These are phyloP conservation scores for Mycena leptocephala DNA, from an alignment of 768 basidiomycete genomes.

Conservation along the genomic window DNA sequence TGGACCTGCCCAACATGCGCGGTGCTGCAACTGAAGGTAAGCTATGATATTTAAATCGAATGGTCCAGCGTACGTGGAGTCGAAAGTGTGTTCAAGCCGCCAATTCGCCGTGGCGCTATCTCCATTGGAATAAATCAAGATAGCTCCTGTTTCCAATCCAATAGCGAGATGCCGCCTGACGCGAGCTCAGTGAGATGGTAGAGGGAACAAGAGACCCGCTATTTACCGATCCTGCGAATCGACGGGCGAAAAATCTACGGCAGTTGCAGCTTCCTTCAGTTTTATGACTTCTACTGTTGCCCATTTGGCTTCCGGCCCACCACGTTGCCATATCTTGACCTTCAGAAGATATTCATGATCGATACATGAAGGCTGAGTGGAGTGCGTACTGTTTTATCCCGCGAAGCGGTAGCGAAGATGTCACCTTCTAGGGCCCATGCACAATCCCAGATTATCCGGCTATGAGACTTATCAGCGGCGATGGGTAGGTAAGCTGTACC, in stretches of 20 bases:
- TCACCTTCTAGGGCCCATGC: constrained; percentile 86
- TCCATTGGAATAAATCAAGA: constrained; percentile 72
- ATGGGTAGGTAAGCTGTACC: constrained; percentile 72
- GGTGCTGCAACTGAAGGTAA: constrained; percentile 57
- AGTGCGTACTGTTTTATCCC: constrained; percentile 91
- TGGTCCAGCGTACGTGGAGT: constrained; percentile 62
- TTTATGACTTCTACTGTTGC: constrained; percentile 73
- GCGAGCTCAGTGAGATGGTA: constrained; percentile 8
- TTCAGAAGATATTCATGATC: constrained; percentile 45
- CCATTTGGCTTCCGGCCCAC: constrained; percentile 66
- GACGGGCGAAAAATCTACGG: constrained; percentile 75
- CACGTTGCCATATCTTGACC: constrained; percentile 88
- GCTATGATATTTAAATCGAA: background rate
- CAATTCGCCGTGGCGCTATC: constrained; percentile 57
- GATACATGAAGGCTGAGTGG: background rate
- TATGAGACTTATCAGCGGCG: constrained; percentile 87
- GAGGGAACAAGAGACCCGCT: background rate
- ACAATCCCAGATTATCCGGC: constrained; percentile 96
- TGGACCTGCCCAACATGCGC: constrained; percentile 88
- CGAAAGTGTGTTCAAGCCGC: constrained; percentile 62
- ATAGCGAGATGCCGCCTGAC: constrained; percentile 77
- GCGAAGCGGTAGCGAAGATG: constrained; percentile 92
- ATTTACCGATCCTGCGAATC: constrained; percentile 60
- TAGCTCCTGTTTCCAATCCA: constrained; percentile 88
- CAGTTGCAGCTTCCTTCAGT: constrained; percentile 85